A percentile compares a stretch with the other conserved stretches of the same genome.
Evolutionary conservation across 805 yeast species (phyloP).

Genomic region (Monosporozyma siamensis): DNA sequence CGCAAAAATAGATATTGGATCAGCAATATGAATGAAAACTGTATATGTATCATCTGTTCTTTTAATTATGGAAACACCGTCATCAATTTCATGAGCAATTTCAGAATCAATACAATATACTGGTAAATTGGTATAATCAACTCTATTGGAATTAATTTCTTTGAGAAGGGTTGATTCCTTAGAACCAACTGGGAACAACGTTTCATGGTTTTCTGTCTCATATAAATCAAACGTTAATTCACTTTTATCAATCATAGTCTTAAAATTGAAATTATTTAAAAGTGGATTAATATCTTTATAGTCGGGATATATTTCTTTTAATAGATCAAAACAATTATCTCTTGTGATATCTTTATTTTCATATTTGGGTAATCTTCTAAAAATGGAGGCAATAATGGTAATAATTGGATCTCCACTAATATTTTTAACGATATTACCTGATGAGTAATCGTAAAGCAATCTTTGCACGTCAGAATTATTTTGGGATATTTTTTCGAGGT

Average conservation of each 20-base stretch:
- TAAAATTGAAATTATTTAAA: slow-evolving; percentile 3
- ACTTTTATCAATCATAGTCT: slow-evolving; percentile 30
- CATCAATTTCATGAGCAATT: slow-evolving; percentile 85
- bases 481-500: slow-evolving; percentile 3
- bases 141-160: slow-evolving; percentile 3
- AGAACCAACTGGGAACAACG: not conserved
- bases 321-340: slow-evolving; percentile 44
- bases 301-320: slow-evolving; percentile 28
- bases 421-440: slow-evolving; percentile 41
- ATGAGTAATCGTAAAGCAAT: slow-evolving; percentile 45
- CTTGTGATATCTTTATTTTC: slow-evolving; percentile 39
- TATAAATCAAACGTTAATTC: slow-evolving; percentile 29
- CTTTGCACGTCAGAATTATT: slow-evolving; percentile 33
- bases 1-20: slow-evolving; percentile 61
- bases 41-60: slow-evolving; percentile 29
- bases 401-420: slow-evolving; percentile 26
- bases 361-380: slow-evolving; percentile 21
- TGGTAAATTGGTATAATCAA: slow-evolving; percentile 39
- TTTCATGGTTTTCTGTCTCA: slow-evolving; percentile 1
- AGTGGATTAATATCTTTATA: slow-evolving; percentile 1
- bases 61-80: slow-evolving; percentile 63
- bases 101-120: slow-evolving; percentile 79
- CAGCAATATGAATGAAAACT: slow-evolving; percentile 72
- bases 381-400: slow-evolving; percentile 31
- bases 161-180: slow-evolving; percentile 3